These are phyloP conservation scores for Vanderwaltozyma yarrowii DNA, from an alignment of 805 yeast species.

Conservation along the genomic window DNA sequence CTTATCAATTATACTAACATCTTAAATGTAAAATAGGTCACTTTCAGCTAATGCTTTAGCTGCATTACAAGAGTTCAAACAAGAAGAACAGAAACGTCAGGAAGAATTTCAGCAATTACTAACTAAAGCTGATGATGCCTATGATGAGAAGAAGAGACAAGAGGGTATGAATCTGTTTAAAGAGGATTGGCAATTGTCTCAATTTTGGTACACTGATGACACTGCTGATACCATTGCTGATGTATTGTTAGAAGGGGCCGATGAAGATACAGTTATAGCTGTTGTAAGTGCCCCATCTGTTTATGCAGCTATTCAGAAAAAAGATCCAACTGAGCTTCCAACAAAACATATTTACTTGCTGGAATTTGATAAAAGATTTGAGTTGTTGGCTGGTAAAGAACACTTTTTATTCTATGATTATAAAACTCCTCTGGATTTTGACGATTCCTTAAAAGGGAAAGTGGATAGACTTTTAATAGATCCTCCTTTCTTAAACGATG, in stretches of 20 bases:
- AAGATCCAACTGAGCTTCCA: conserved; percentile 43
- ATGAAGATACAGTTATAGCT: conserved; percentile 56
- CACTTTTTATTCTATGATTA: conserved; percentile 71
- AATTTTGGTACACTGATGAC: conserved; percentile 75
- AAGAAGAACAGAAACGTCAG: conserved; percentile 49
- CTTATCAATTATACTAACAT: too few relatives aligned
- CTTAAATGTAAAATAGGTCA: conserved; percentile 5
- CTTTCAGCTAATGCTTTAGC: conserved; percentile 43
- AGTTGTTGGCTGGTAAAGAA: conserved; percentile 54
- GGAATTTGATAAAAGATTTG: conserved; percentile 73
- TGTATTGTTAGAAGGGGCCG: conserved; percentile 70
- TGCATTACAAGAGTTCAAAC: conserved; percentile 51
- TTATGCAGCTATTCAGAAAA: conserved; percentile 64
- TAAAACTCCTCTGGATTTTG: conserved; percentile 53
- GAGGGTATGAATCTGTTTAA: conserved; percentile 63
- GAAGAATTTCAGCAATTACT: conserved; percentile 47
- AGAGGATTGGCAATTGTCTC: conserved; percentile 93
- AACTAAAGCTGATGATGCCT: conserved; percentile 44
- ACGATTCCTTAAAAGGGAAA: conserved; percentile 44
- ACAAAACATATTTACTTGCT: conserved; percentile 62
- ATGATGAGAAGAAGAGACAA: conserved; percentile 22
- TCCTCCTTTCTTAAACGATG: conserved; percentile 78
- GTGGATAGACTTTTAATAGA: conserved; percentile 70
- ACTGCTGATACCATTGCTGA: conserved; percentile 63
- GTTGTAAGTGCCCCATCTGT: conserved; percentile 88